phyloP scores from a whole-genome alignment of 2,329 filamentous ascomycete species.

The Cladosporium sp. region DNA sequence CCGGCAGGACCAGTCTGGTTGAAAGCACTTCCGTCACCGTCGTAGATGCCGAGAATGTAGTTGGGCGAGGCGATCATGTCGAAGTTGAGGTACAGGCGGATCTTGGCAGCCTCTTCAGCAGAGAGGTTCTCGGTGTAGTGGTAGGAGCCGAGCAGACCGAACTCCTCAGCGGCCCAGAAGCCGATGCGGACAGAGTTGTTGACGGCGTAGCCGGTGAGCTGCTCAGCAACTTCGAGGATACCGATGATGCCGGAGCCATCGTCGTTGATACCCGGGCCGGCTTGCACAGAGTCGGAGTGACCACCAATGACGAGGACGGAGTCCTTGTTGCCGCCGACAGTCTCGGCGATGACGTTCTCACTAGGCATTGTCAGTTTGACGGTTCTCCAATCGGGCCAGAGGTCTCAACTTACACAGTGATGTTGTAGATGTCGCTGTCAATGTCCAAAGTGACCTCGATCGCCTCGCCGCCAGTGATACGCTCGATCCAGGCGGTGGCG shows the following conservation, averaged over 20 bases:
- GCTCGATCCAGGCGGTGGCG: slow-evolving; percentile 57
- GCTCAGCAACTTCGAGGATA: slow-evolving; percentile 59
- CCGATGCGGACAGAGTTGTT: slow-evolving; percentile 69
- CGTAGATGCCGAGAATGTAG: slow-evolving; percentile 57
- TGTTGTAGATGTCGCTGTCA: slow-evolving; percentile 47
- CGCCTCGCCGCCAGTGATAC: slow-evolving; percentile 49
- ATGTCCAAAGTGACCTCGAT: slow-evolving; percentile 45
- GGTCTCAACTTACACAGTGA: slow-evolving; percentile 36
- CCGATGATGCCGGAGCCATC: slow-evolving; percentile 69
- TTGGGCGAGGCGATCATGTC: slow-evolving; percentile 71
- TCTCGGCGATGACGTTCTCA: slow-evolving; percentile 62
- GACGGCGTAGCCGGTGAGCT: slow-evolving; percentile 69
- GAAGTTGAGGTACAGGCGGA: slow-evolving; percentile 69
- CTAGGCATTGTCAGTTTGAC: slow-evolving; percentile 24
- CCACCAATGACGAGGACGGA: slow-evolving; percentile 61
- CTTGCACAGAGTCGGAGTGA: slow-evolving; percentile 62
- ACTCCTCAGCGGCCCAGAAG: slow-evolving; percentile 66
- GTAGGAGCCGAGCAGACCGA: slow-evolving; percentile 61
- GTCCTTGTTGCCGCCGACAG: slow-evolving; percentile 57
- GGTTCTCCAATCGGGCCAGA: background rate
- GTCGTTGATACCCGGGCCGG: slow-evolving; percentile 73
- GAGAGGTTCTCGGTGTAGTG: slow-evolving; percentile 41
- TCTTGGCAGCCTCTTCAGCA: slow-evolving; percentile 56
- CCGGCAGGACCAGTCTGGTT: slow-evolving; percentile 59
- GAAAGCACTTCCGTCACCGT: slow-evolving; percentile 58